Percentiles rank a stretch among this genome's conserved stretches.
These are phyloP conservation scores for Picochlorum sp. DNA, from an alignment of 139 green algal species.

Conservation along the genomic window DNA sequence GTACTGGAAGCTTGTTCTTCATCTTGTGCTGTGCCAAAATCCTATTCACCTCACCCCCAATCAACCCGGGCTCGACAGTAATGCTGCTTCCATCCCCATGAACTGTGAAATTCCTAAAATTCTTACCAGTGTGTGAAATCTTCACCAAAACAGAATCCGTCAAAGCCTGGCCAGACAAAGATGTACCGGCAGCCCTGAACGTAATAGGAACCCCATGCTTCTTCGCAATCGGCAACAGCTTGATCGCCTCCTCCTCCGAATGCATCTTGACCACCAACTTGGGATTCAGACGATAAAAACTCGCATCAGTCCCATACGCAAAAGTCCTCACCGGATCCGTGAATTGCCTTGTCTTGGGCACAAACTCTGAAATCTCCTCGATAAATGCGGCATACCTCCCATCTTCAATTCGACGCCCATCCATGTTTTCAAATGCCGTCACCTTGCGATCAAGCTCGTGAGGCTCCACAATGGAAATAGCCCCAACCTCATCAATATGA, in stretches of 20 bases:
- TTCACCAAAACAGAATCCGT: constrained; percentile 94
- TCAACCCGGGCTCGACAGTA: constrained; percentile 90
- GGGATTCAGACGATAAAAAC: constrained; percentile 88
- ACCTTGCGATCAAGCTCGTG: constrained; percentile 14
- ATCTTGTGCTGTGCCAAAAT: constrained; percentile 59
- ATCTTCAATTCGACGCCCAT: constrained; percentile 76
- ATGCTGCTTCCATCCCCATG: constrained; percentile 82
- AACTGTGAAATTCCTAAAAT: constrained; percentile 89
- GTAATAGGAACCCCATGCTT: constrained; percentile 85
- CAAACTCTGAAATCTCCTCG: constrained; percentile 70
- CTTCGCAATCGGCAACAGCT: constrained; percentile 77
- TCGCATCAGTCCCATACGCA: constrained; percentile 90
- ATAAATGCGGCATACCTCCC: constrained; percentile 80
- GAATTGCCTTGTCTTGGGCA: constrained; percentile 63
- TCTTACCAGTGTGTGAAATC: constrained; percentile 89
- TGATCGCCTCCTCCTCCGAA: constrained; percentile 79
- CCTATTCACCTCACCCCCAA: constrained; percentile 89
- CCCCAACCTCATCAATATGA: constrained; percentile 21
- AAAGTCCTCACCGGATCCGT: constrained; percentile 88
- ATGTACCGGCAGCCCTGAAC: constrained; percentile 91
- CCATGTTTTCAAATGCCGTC: constrained; percentile 50
- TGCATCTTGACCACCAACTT: constrained; percentile 79
- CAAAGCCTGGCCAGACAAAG: constrained; percentile 83
- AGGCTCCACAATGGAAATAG: constrained; percentile 23
- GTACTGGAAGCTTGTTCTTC: constrained; percentile 44